Evolutionary conservation across 345 rosid genomes (phyloP).

Genomic region (Populus davidiana): DNA sequence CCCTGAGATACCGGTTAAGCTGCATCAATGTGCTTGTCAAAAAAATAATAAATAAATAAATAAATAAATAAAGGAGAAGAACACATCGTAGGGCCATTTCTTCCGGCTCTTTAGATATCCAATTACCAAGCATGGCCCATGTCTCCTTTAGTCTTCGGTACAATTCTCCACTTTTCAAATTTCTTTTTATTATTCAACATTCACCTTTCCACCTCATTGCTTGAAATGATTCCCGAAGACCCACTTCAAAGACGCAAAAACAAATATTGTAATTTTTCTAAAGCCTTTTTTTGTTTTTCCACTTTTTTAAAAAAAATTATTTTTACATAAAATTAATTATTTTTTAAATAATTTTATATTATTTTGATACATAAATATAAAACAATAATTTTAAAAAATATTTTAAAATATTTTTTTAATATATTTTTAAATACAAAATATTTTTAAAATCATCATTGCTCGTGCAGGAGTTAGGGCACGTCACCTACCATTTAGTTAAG

Average conservation of each 20-base stretch:
- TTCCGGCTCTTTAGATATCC: conserved; percentile 17
- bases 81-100: conserved; percentile 18
- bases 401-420: no score
- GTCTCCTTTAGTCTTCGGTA: conserved; percentile 17
- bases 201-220: conserved; percentile 26
- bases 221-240: conserved; percentile 31
- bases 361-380: no score
- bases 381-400: no score
- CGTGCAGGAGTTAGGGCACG: conserved; percentile 6
- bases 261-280: not conserved
- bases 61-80: not conserved
- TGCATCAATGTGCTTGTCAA: conserved; percentile 9
- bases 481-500: conserved; percentile 4
- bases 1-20: not conserved
- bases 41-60: not conserved
- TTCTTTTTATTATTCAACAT: conserved; percentile 25
- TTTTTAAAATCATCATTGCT: not conserved
- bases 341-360: no score
- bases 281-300: no score
- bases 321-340: no score
- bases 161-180: conserved; percentile 26
- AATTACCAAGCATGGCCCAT: conserved; percentile 15
- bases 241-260: conserved; percentile 22
- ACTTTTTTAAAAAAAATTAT: no score
- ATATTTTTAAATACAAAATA: no score